Evolutionary conservation across 768 basidiomycete genomes (phyloP), one percentile per base, ranked within the genome.

Genomic region (Tylopilus balloui): DNA sequence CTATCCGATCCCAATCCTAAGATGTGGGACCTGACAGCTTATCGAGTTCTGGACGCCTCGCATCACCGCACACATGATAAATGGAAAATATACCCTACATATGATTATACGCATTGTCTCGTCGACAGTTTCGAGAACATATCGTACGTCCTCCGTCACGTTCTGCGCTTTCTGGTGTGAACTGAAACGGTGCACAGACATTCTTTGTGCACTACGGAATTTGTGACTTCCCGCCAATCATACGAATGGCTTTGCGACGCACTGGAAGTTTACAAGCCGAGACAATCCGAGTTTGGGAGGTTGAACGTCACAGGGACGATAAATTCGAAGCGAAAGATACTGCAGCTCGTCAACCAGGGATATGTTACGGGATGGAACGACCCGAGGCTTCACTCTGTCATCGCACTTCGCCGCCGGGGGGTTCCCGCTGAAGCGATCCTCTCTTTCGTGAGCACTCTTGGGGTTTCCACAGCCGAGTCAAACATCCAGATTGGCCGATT

Each of bases 171-270:
- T 42, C 13, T 11, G 15, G 19, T 6, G 17, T 21, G 23, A 41
- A 24, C 15, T 45, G 13, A 47, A 29, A 3, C 10, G 42, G 38
- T 17, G 5, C 25, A 10, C 38, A 98, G 95, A 21, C 96, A 99
- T 73, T 98, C 96, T 1, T 76, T 99, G 6, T 99, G 96, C 62
- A 99, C 96, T 1, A 83, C 81, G 32, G 96, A 99, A 68, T 99
- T 99, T 67, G 85, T 98, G 58, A 83, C 85, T 19, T 93, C 96
- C 3, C 88, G 96, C 47, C 89, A 92, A 63, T 96, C 96, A 0
- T 98, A 99, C 66, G 96, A 99, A 62, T 99, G 96, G 96, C 79
- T 99, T 12, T 99, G 96, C 61, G 95, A 99, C 64, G 92, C 90
- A 3, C 75, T 98, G n/a, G 90, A 89, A 53, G 86, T 98, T 3